Conservation (phyloP, 805 yeast genomes). For the Tetrapisispora taiwanensis region DNA sequence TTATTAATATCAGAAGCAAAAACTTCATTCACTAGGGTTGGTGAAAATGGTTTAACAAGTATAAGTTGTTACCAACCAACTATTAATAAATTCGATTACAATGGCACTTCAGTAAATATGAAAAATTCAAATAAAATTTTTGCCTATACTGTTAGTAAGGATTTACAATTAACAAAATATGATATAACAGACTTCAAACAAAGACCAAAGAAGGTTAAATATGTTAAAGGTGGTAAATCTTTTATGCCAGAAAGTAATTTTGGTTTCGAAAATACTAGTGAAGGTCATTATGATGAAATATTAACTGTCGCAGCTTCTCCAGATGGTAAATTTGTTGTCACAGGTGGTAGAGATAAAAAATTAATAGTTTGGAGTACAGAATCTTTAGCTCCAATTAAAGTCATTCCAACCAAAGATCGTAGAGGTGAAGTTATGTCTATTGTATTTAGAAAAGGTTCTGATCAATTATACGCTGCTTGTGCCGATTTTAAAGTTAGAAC, state of each 20-base stretch:
- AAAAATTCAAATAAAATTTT: constrained; percentile 45
- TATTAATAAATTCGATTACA: constrained; percentile 22
- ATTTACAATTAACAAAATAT: constrained; percentile 72
- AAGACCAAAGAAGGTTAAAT: constrained; percentile 58
- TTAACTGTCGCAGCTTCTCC: constrained; percentile 73
- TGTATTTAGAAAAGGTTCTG: constrained; percentile 68
- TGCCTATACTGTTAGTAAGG: constrained; percentile 76
- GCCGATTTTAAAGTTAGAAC: constrained; percentile 87
- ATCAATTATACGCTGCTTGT: constrained; percentile 84
- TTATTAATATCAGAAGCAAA: constrained; percentile 34
- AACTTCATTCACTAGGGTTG: constrained; percentile 44
- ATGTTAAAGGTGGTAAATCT: constrained; percentile 50
- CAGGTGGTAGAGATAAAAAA: constrained; percentile 81
- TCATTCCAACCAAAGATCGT: constrained; percentile 62
- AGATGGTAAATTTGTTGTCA: constrained; percentile 79
- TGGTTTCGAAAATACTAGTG: constrained; percentile 41
- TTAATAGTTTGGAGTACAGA: constrained; percentile 82
- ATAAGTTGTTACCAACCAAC: constrained; percentile 30
- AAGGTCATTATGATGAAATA: constrained; percentile 72
- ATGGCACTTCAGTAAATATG: constrained; percentile 15
- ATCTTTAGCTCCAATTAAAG: constrained; percentile 62
- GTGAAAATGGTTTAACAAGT: constrained; percentile 46
- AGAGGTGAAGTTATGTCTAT: constrained; percentile 64
- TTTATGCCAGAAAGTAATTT: constrained; percentile 28
- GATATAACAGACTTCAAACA: constrained; percentile 43